Evolutionary conservation across 2,329 filamentous ascomycete species (phyloP), one percentile per base, ranked within the genome.

Genomic region (Aspergillus versicolor): DNA sequence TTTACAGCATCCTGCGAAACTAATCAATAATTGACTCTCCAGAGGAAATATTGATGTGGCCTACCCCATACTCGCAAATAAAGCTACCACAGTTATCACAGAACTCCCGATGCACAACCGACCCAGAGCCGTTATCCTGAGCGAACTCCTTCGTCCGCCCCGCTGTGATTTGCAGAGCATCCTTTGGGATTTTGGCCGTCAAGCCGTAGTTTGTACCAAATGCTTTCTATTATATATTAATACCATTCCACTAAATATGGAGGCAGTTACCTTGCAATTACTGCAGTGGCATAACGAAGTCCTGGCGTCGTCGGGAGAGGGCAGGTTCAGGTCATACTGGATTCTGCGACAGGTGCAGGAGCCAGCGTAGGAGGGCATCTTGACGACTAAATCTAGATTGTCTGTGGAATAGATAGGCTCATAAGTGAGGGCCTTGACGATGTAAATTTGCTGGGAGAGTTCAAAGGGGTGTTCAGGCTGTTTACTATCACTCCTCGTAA

Each of bases 211-310:
- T 77, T 27, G 76, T 73, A 7, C 81, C 80, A 48, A 81, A 82
- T 34, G 80, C 81, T 73, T 80, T 81, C 74, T 81, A 17, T 5
- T 1, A 9, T 9, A 7, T n/a, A n/a, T 54, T 12, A 37, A 15
- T 6, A 12, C 13, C 3, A 13, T 32, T 5, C 5, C 3, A 4
- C 2, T n/a, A 2, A 15, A n/a, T 11, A 6, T 1, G 3, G 27
- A 11, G 5, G 27, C 1, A 19, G 11, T 21, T 60, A 78, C 77
- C 67, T 81, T 83, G 71, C 81, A 84, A 63, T 78, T 81, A 17
- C 66, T 60, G 63, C 81, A 84, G 65, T 84, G 81, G 61, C 81
- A 84, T 15, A 84, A 63, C 9, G 75, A 80, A 1, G 81, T 82
- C 21, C 80, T 70, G 2, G 81, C 81, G 22, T 83, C 74, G 7